Evolutionary conservation across 2,329 filamentous ascomycete genomes (phyloP).

Genomic region (Phoma sp.): DNA sequence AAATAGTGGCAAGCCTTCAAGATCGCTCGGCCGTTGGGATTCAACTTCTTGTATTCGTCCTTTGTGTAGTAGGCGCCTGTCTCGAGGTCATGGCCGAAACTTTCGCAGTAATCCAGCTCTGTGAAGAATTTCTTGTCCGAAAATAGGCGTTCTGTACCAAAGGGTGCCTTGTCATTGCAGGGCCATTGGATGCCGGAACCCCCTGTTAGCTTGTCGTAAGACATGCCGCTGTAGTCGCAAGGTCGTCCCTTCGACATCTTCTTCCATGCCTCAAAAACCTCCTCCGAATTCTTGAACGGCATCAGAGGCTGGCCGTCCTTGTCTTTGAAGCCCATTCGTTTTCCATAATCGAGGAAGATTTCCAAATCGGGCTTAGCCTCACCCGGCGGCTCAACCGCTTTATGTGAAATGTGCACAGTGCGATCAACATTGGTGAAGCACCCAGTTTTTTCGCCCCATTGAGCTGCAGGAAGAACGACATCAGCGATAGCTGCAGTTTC

Average conservation of each 20-base stretch:
- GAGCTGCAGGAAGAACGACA: constrained; percentile 10
- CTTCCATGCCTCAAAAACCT: constrained; percentile 18
- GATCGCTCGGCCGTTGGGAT: constrained; percentile 12
- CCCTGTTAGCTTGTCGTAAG: constrained; percentile 16
- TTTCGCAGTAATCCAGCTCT: constrained; percentile 11
- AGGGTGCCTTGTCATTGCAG: constrained; percentile 13
- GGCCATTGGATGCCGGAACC: constrained; percentile 18
- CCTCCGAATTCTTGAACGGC: constrained; percentile 9
- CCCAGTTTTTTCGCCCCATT: constrained; percentile 14
- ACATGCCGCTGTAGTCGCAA: constrained; percentile 15
- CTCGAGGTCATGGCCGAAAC: constrained; percentile 18
- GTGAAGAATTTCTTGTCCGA: constrained; percentile 16
- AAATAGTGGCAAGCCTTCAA: constrained; percentile 10
- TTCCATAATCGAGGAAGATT: constrained; percentile 17
- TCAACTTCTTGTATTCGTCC: constrained; percentile 10
- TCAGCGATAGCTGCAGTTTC: constrained; percentile 13
- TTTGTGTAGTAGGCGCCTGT: constrained; percentile 14
- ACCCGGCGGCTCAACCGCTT: constrained; percentile 12
- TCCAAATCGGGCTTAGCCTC: constrained; percentile 11
- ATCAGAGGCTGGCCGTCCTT: constrained; percentile 13
- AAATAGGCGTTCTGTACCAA: constrained; percentile 15
- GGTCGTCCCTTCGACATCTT: constrained; percentile 13
- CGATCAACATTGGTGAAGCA: constrained; percentile 14
- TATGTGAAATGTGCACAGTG: constrained; percentile 12
- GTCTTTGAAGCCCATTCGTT: constrained; percentile 15